Base-by-base conservation (phyloP, 495 filamentous ascomycete species). In the Cryomyces minteri region DNA sequence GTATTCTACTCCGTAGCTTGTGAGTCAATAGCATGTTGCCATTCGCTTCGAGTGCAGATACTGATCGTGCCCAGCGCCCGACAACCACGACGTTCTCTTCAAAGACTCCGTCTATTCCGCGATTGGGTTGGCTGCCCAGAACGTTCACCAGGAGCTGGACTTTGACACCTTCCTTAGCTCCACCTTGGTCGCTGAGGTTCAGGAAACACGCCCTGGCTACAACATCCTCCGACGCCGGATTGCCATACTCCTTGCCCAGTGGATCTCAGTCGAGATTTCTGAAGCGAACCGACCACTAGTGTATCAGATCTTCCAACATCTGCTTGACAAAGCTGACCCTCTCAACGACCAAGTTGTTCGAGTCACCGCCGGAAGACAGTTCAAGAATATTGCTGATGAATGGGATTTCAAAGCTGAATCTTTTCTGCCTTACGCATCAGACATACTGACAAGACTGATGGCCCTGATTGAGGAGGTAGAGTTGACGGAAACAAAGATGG, bases 81-180 rank as follows among this genome's bases (percentile, higher is more conserved):
- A 74, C 32, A 72, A 75, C 43, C 71, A 77, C 38, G 72, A 88
- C 50, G 72, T 95, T 4, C 65, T 88, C 11, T 71, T 82, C 49
- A 94, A 93, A 58, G 90, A 98, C 55, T 87, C 90, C 0, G 73
- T 94, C 4, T 98, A 98, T 53, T 87, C 82, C 38, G 86, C 90
- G 7, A 76, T 98, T 53, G 90, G 90, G 5, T 68, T 94, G 34
- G 78, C 90, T 0, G 82, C 88, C 0, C 69, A 83, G 5, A 71
- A 82, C n/a, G 60, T 94, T 28, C 66, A 76, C 39, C 57, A 72
- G 6, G 54, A 68, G 18, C 67, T 95, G 43, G 80, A 95, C 57
- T 94, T 95, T 64, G 81, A 88, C 53, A 54, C 62, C 4, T 84
- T 95, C 55, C 61, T 98, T 14, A 71, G 73, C 32, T 68, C 70